Evolutionary conservation across 768 basidiomycete species (phyloP), one percentile per base, ranked within the genome.

Genomic region (Boletus eberwhitei): DNA sequence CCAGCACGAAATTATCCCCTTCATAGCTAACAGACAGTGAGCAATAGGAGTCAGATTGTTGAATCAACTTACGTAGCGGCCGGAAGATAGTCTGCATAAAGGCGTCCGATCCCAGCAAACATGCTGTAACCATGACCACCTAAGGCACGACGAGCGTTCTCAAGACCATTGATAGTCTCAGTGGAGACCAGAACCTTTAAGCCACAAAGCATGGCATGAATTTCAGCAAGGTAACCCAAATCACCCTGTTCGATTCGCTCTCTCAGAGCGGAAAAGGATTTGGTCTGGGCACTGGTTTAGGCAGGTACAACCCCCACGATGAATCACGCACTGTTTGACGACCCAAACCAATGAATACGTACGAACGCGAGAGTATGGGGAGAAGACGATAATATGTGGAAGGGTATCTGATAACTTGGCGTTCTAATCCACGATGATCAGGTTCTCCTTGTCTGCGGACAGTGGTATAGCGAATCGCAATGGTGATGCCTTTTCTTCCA

Each of bases 61-160:
- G 19, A 43, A 24, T 22, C 38, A 22, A 73, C 81, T 11, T 62
- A 86, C 83, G 87, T 88, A 24, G 76, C 80, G 49, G 79, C 76
- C 0, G 87, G 86, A 2, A 87, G 73, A 57, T 82, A 82, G 65
- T 86, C 81, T 4, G 82, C 84, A 58, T 87, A 88, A 1, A 86
- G 48, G 36, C 76, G 69, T 5, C 87, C 87, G 1, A 90, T 74
- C 4, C 87, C 88, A 0, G 85, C 75, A 58, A 84, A 87, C 0
- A 76, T 79, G 59, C 86, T 87, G 68, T 80, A 89, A 0, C 89
- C 88, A 67, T 91, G 88, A 4, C 88, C 88, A 48, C 88, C 89
- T 79, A 90, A 80, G 0, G 85, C 79, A 16, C 86, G 78, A 8
- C 87, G 79, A 4, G 86, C 84, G 7, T 74, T 78, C 67, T 89